Percentiles rank a stretch among this genome's conserved stretches.
Evolutionary conservation across 768 basidiomycete genomes (phyloP).

Genomic region (Scleroderma bovista): DNA sequence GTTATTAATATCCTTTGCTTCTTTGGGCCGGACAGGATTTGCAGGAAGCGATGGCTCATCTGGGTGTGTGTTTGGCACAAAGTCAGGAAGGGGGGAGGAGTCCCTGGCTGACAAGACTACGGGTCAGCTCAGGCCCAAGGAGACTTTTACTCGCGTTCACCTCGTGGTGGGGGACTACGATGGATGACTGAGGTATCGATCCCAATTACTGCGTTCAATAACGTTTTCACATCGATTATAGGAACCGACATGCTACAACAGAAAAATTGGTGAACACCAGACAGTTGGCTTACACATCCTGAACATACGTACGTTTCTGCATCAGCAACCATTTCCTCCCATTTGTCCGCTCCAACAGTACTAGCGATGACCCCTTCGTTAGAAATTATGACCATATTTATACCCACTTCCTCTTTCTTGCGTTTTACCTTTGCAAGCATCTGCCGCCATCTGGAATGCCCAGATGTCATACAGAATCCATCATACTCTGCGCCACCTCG

Average conservation of each 20-base stretch:
- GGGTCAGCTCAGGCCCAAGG: not conserved
- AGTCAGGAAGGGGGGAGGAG: conserved; percentile 40
- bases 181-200: conserved; percentile 31
- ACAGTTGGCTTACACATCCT: not conserved
- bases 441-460: conserved; percentile 45
- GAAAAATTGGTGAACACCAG: not conserved
- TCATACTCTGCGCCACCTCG: conserved; percentile 60
- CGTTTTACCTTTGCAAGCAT: conserved; percentile 47
- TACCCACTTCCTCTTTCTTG: conserved; percentile 38
- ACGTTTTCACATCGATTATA: conserved; percentile 39
- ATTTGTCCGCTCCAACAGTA: conserved; percentile 49
- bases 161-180: conserved; percentile 15
- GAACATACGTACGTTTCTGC: conserved; percentile 40
- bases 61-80: conserved; percentile 48
- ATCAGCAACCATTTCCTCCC: conserved; percentile 48
- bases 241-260: conserved; percentile 34
- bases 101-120: conserved; percentile 5
- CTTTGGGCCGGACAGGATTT: not conserved
- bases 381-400: conserved; percentile 48
- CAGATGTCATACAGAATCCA: conserved; percentile 48
- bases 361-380: conserved; percentile 42
- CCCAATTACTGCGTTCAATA: conserved; percentile 47
- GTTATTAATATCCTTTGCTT: not conserved
- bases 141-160: conserved; percentile 3
- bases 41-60: conserved; percentile 43